Percentiles rank a stretch among this genome's conserved stretches.
Evolutionary conservation across 768 basidiomycete genomes (phyloP).

Genomic region (Russula dissimulans): DNA sequence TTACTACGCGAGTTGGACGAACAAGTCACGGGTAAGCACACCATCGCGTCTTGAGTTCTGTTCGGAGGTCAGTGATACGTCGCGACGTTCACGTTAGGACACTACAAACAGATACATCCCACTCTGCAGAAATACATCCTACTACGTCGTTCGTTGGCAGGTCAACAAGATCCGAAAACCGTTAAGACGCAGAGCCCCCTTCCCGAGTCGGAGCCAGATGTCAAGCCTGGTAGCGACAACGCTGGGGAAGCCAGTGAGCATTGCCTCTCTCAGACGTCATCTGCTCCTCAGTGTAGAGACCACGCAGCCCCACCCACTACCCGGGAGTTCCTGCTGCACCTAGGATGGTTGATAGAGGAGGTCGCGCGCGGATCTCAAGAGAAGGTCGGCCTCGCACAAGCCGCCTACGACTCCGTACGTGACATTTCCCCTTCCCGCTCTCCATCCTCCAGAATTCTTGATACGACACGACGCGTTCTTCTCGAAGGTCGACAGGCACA

Average conservation of each 20-base stretch:
- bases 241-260: neutral
- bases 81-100: neutral
- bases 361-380: conserved; percentile 19
- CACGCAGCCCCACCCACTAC: neutral
- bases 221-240: neutral
- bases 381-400: conserved; percentile 19
- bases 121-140: conserved; percentile 12
- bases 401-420: conserved; percentile 20
- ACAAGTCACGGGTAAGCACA: conserved; percentile 11
- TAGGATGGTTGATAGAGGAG: conserved; percentile 17
- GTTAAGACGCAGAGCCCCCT: neutral
- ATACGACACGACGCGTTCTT: neutral
- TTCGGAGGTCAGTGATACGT: neutral
- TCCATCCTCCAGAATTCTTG: neutral
- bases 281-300: neutral
- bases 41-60: neutral
- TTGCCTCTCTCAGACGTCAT: neutral
- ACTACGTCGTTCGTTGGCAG: conserved; percentile 5
- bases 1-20: conserved; percentile 17
- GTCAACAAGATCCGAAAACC: neutral
- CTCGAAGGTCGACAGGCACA: conserved; percentile 66
- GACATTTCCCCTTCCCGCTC: neutral
- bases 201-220: neutral
- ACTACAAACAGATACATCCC: conserved; percentile 10
- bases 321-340: conserved; percentile 8